phyloP scores from a whole-genome alignment of 164 flowering plant genomes.

The Warburgia ugandensis region DNA sequence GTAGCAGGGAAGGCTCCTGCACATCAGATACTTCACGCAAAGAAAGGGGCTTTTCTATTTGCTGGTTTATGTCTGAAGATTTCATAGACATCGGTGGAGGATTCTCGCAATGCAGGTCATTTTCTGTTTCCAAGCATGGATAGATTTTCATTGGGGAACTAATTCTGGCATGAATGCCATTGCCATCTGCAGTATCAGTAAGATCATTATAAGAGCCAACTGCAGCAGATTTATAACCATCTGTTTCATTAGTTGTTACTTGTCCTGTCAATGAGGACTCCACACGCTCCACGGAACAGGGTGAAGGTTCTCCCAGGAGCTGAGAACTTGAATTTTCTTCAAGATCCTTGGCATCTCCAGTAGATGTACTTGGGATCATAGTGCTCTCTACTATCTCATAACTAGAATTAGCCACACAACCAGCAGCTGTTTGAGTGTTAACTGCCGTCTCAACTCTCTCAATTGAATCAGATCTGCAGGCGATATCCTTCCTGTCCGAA shows the following conservation, averaged over 20 bases:
- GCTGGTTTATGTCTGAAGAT: conserved; percentile 13
- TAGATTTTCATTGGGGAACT: too few species aligned
- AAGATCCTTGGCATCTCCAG: neutral
- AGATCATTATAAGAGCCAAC: neutral
- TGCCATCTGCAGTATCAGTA: too few species aligned
- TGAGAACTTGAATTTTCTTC: conserved; percentile 11
- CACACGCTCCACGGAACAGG: conserved; percentile 4
- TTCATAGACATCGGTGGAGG: conserved; percentile 14
- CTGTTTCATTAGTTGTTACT: too few species aligned
- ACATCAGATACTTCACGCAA: conserved; percentile 13
- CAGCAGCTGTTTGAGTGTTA: conserved; percentile 8
- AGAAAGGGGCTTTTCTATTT: conserved; percentile 16
- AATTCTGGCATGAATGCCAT: too few species aligned
- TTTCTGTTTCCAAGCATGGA: conserved; percentile 28
- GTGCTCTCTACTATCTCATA: conserved; percentile 13
- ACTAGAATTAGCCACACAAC: conserved; percentile 5
- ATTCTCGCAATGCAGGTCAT: conserved; percentile 15
- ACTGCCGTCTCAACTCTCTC: conserved; percentile 12
- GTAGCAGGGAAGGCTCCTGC: conserved; percentile 22
- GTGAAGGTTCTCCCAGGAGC: conserved; percentile 14
- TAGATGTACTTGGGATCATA: conserved; percentile 2
- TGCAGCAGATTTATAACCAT: conserved; percentile 13
- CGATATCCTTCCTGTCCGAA: conserved; percentile 21
- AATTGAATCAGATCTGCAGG: conserved; percentile 26
- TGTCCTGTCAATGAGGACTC: conserved; percentile 14